Evolutionary conservation across 1,284 basidiomycete species (phyloP).

Genomic region (Malassezia pachydermatis): DNA sequence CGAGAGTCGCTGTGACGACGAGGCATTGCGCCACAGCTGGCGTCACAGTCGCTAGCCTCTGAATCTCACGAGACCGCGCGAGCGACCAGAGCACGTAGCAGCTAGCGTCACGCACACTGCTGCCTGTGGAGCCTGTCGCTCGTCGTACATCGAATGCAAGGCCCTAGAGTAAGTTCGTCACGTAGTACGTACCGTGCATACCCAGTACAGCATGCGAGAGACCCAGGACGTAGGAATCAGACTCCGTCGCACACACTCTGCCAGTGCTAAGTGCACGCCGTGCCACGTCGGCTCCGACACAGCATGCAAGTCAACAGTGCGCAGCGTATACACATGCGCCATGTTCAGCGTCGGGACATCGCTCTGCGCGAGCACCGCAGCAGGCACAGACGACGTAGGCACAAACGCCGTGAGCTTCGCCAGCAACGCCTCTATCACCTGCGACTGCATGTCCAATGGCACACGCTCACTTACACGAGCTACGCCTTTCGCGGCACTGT

Average conservation of each 20-base stretch:
- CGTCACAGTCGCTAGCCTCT: constrained; percentile 59
- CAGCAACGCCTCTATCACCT: constrained; percentile 71
- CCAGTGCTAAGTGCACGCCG: constrained; percentile 80
- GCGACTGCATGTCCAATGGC: constrained; percentile 62
- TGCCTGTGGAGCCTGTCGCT: constrained; percentile 82
- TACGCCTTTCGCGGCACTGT: constrained; percentile 85
- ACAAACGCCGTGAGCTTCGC: constrained; percentile 57
- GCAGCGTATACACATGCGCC: background rate
- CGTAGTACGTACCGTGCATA: constrained; percentile 21
- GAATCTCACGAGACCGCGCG: constrained; percentile 56
- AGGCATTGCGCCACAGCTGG: constrained; percentile 57
- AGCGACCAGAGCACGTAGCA: constrained; percentile 92
- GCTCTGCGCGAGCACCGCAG: constrained; percentile 50
- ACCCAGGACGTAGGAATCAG: constrained; percentile 48
- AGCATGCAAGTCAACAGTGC: constrained; percentile 51
- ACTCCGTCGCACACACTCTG: constrained; percentile 77
- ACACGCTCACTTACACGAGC: constrained; percentile 74
- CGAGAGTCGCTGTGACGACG: constrained; percentile 69
- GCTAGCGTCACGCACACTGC: constrained; percentile 86
- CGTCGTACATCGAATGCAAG: constrained; percentile 83
- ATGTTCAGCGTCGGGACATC: background rate
- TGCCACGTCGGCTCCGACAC: constrained; percentile 76
- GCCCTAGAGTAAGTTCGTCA: constrained; percentile 55
- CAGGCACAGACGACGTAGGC: constrained; percentile 57
- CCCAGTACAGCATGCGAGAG: constrained; percentile 28